phyloP scores from a whole-genome alignment of 495 filamentous ascomycete species.

The Letharia columbiana region DNA sequence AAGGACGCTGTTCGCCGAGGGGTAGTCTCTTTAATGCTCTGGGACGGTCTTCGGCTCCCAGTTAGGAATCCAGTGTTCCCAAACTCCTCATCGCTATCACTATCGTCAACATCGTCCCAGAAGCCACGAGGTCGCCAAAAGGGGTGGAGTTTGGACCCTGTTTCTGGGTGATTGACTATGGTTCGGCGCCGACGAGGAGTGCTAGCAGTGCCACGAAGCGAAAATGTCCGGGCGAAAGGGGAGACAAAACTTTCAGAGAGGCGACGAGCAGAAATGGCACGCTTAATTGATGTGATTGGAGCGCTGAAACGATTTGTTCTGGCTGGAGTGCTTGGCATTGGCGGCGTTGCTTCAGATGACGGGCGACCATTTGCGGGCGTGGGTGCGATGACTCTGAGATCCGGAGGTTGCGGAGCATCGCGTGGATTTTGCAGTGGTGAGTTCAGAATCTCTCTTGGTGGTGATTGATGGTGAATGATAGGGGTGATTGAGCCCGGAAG shows the following conservation, averaged over 20 bases:
- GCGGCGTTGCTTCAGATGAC: slow-evolving; percentile 21
- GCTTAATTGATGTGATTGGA: slow-evolving; percentile 47
- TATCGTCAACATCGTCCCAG: slow-evolving; percentile 55
- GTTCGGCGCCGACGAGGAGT: slow-evolving; percentile 38
- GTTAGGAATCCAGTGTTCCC: slow-evolving; percentile 29
- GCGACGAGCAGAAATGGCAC: slow-evolving; percentile 48
- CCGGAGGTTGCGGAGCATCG: slow-evolving; percentile 59
- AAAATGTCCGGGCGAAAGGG: slow-evolving; percentile 35
- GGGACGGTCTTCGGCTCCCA: slow-evolving; percentile 28
- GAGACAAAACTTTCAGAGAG: slow-evolving; percentile 43
- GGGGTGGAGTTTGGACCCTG: slow-evolving; percentile 56
- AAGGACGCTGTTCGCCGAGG: slow-evolving; percentile 18
- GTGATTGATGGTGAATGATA: slow-evolving; percentile 37
- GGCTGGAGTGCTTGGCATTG: slow-evolving; percentile 19
- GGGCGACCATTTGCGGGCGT: slow-evolving; percentile 46
- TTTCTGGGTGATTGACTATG: slow-evolving; percentile 35
- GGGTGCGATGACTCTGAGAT: slow-evolving; percentile 65
- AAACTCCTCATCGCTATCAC: slow-evolving; percentile 38
- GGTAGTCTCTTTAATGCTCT: slow-evolving; percentile 6
- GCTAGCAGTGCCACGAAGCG: slow-evolving; percentile 30
- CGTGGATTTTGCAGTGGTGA: slow-evolving; percentile 72
- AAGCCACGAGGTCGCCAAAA: slow-evolving; percentile 73
- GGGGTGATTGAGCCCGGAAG: slow-evolving; percentile 25
- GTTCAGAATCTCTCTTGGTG: slow-evolving; percentile 46
- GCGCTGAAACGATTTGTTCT: slow-evolving; percentile 36